Conservation (phyloP, 2,329 filamentous ascomycete genomes). For the Penicillium digitatum region DNA sequence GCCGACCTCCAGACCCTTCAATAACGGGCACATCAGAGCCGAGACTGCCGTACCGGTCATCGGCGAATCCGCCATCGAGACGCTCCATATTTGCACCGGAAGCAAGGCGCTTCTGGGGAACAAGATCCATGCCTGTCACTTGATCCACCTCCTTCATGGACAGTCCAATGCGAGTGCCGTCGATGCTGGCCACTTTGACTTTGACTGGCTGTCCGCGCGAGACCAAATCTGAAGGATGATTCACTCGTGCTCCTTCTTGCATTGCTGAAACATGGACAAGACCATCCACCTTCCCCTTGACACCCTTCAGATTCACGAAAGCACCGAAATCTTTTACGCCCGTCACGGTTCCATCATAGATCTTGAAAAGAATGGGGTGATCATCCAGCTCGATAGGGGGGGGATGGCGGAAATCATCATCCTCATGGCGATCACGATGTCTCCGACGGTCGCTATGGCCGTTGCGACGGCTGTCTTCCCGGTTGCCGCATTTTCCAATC, state of each 20-base stretch:
- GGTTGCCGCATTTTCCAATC: slow-evolving; percentile 39
- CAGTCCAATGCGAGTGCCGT: slow-evolving; percentile 74
- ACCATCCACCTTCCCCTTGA: slow-evolving; percentile 84
- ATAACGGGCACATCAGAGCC: slow-evolving; percentile 58
- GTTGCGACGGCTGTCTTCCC: slow-evolving; percentile 39
- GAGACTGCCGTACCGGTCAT: slow-evolving; percentile 55
- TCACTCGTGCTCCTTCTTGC: slow-evolving; percentile 76
- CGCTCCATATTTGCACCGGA: slow-evolving; percentile 88
- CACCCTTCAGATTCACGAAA: slow-evolving; percentile 86
- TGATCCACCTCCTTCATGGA: slow-evolving; percentile 99
- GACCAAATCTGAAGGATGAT: slow-evolving; percentile 85
- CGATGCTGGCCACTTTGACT: slow-evolving; percentile 86
- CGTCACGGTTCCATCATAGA: slow-evolving; percentile 86
- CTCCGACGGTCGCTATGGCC: slow-evolving; percentile 45
- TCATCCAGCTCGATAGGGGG: slow-evolving; percentile 77
- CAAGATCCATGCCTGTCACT: slow-evolving; percentile 74
- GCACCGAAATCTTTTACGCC: slow-evolving; percentile 93
- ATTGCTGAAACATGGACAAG: slow-evolving; percentile 92
- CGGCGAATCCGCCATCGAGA: slow-evolving; percentile 58
- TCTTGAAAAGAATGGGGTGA: slow-evolving; percentile 72
- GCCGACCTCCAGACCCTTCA: slow-evolving; percentile 55
- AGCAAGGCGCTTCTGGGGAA: slow-evolving; percentile 71
- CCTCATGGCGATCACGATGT: slow-evolving; percentile 34
- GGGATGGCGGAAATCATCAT: slow-evolving; percentile 55
- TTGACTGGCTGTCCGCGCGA: slow-evolving; percentile 77